phyloP scores from a whole-genome alignment of 2,329 filamentous ascomycete genomes.

The Cladosporium sp. region DNA sequence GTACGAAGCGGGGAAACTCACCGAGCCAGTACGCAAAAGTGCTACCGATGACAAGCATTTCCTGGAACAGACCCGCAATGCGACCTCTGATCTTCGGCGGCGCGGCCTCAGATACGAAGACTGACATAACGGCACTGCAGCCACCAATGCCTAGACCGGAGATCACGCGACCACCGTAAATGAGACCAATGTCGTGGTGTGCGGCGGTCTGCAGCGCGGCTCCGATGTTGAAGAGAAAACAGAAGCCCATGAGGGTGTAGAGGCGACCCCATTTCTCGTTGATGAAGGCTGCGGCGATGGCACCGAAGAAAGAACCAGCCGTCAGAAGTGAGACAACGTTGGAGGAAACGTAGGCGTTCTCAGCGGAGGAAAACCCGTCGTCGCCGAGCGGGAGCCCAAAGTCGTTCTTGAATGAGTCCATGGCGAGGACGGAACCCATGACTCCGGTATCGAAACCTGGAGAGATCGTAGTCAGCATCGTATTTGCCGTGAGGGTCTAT shows the following conservation, averaged over 20 bases:
- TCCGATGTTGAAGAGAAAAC: constrained; percentile 53
- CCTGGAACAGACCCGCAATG: constrained; percentile 16
- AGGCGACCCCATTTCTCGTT: constrained; percentile 53
- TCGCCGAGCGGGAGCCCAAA: constrained; percentile 34
- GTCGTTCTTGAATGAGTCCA: constrained; percentile 48
- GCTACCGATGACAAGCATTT: constrained; percentile 15
- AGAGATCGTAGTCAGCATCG: neutral
- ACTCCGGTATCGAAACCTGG: constrained; percentile 53
- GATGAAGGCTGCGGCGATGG: constrained; percentile 50
- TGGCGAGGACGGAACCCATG: constrained; percentile 59
- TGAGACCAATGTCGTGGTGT: constrained; percentile 51
- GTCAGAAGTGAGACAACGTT: constrained; percentile 66
- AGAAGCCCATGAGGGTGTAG: constrained; percentile 48
- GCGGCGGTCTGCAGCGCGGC: constrained; percentile 59
- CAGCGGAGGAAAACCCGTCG: constrained; percentile 43
- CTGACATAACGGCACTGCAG: constrained; percentile 49
- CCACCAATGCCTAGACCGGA: constrained; percentile 48
- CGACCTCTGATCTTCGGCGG: constrained; percentile 52
- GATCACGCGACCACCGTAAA: constrained; percentile 48
- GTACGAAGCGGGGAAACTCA: neutral
- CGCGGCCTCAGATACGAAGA: constrained; percentile 54
- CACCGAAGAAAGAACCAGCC: constrained; percentile 61
- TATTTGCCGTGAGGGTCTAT: neutral
- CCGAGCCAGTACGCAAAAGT: constrained; percentile 26
- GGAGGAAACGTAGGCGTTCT: constrained; percentile 48